Evolutionary conservation across 2,329 filamentous ascomycete species (phyloP).

Genomic region (Ophiostoma piceae): DNA sequence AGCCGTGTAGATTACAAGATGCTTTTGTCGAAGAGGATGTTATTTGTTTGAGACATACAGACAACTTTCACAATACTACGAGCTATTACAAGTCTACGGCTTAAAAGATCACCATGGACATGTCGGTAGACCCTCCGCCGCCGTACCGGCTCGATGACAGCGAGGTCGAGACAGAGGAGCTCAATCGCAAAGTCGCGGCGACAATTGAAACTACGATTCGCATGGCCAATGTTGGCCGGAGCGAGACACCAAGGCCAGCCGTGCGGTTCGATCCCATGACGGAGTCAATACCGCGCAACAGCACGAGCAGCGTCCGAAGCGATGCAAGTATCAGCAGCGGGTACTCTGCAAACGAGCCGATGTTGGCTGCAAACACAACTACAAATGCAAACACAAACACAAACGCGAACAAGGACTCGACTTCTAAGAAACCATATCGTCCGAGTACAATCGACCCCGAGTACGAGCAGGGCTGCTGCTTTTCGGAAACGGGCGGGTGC

Average conservation of each 20-base stretch:
- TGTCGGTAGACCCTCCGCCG: not conserved
- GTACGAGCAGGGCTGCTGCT: slow-evolving; percentile 19
- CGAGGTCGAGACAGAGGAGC: not conserved
- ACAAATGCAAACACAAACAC: not conserved
- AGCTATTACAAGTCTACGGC: not conserved
- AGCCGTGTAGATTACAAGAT: not conserved
- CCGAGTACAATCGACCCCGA: slow-evolving; percentile 2
- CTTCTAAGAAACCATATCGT: not conserved
- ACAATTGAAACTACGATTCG: not conserved
- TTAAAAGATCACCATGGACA: not conserved
- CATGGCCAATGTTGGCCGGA: not conserved
- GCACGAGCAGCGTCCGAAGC: not conserved
- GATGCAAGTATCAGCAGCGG: not conserved
- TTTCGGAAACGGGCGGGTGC: slow-evolving; percentile 17
- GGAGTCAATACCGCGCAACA: not conserved
- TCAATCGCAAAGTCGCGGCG: not conserved
- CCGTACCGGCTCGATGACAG: not conserved
- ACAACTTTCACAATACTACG: not conserved
- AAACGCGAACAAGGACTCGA: not conserved
- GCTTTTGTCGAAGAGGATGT: not conserved
- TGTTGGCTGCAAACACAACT: not conserved
- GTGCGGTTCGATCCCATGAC: not conserved
- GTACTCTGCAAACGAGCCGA: not conserved
- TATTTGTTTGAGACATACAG: not conserved
- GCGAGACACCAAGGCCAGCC: not conserved